phyloP scores from a whole-genome alignment of 2,329 filamentous ascomycete species.

The Ceratocystis destructans region DNA sequence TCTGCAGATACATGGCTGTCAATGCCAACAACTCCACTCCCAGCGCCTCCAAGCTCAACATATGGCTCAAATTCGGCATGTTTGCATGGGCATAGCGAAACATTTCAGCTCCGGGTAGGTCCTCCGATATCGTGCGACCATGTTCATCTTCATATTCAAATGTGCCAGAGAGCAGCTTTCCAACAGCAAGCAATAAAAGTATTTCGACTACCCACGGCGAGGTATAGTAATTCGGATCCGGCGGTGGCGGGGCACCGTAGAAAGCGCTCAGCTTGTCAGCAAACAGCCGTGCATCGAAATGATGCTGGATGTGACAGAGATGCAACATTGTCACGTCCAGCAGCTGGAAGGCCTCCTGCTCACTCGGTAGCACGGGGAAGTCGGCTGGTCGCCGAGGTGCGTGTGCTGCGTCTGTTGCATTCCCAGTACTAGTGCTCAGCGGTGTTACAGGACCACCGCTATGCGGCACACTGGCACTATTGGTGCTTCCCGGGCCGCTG shows the following conservation, averaged over 20 bases:
- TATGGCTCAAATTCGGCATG: slow-evolving; percentile 23
- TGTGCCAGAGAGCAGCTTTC: slow-evolving; percentile 15
- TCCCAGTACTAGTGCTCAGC: not conserved
- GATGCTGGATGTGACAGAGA: slow-evolving; percentile 23
- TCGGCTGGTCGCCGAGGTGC: not conserved
- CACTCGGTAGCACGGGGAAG: slow-evolving; percentile 17
- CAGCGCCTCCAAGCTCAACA: slow-evolving; percentile 23
- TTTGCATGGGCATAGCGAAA: slow-evolving; percentile 23
- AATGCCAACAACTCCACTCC: slow-evolving; percentile 25
- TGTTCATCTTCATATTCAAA: slow-evolving; percentile 16
- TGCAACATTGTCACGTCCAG: slow-evolving; percentile 22
- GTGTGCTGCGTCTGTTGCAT: not conserved
- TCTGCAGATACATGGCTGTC: slow-evolving; percentile 19
- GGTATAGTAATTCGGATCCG: slow-evolving; percentile 15
- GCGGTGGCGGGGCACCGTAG: slow-evolving; percentile 4
- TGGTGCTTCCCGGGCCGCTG: not conserved
- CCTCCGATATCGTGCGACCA: slow-evolving; percentile 14
- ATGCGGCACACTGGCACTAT: not conserved
- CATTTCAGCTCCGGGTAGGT: slow-evolving; percentile 17
- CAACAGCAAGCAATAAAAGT: slow-evolving; percentile 16
- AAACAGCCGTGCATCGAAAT: slow-evolving; percentile 22
- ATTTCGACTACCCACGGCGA: slow-evolving; percentile 18
- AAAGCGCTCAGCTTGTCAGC: slow-evolving; percentile 13
- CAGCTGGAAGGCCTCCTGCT: slow-evolving; percentile 20
- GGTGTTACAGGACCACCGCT: slow-evolving; percentile 13